These are phyloP conservation scores for Aegilops sharonensis DNA, from an alignment of 176 grass and related monocot species.

Conservation along the genomic window DNA sequence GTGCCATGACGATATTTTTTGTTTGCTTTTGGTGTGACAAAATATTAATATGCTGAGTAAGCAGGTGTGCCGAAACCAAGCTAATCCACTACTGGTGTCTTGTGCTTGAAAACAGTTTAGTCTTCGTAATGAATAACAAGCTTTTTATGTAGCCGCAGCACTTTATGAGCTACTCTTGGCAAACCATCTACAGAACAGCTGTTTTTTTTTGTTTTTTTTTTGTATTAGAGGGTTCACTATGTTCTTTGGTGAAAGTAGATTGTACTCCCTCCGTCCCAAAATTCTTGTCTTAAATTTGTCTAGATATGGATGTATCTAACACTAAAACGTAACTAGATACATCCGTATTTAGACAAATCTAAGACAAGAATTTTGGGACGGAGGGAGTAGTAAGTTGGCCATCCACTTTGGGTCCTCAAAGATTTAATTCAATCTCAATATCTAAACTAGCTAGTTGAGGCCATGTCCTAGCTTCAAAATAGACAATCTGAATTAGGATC, in stretches of 20 bases:
- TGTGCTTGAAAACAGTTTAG: not conserved
- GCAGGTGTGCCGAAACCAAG: not conserved
- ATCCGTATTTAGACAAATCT: too few relatives aligned
- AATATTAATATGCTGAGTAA: not conserved
- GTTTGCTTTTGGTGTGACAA: not conserved
- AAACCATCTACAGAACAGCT: not conserved
- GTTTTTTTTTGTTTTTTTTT: not conserved
- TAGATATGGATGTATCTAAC: too few relatives aligned
- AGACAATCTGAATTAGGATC: not conserved
- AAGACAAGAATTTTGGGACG: too few relatives aligned
- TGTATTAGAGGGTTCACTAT: not conserved
- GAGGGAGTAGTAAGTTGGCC: not conserved
- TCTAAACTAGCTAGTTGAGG: not conserved
- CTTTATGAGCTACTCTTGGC: not conserved
- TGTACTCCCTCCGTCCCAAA: not conserved
- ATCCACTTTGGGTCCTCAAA: not conserved
- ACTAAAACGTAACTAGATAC: too few relatives aligned
- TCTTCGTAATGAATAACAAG: not conserved
- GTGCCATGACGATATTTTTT: not conserved
- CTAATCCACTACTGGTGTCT: not conserved
- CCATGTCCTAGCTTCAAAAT: not conserved
- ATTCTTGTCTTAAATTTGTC: too few relatives aligned
- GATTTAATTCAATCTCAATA: slow-evolving; percentile 5
- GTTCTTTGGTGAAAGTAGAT: not conserved
- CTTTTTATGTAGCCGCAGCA: not conserved